Percentiles rank a stretch among this genome's conserved stretches.
These are phyloP conservation scores for Talaromyces sp. DNA, from an alignment of 2,329 filamentous ascomycete species.

Conservation along the genomic window DNA sequence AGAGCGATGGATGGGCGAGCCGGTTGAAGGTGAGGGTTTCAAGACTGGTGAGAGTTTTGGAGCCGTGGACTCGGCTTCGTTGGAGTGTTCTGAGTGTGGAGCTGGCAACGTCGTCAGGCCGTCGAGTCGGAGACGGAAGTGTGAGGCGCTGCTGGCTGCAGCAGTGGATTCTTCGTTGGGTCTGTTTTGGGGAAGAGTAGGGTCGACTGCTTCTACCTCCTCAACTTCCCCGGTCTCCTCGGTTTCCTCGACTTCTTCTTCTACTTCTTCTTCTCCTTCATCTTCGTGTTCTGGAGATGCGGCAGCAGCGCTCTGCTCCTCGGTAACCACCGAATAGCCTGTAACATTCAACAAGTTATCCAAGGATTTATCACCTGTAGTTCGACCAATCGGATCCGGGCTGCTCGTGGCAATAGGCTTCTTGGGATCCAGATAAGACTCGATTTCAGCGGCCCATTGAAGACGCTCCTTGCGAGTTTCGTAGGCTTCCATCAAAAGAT, in stretches of 20 bases:
- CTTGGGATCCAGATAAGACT: slow-evolving; percentile 27
- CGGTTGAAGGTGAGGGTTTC: slow-evolving; percentile 24
- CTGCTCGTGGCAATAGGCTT: slow-evolving; percentile 13
- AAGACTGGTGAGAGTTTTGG: slow-evolving; percentile 28
- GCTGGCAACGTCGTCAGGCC: slow-evolving; percentile 25
- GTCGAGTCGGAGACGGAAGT: slow-evolving; percentile 34
- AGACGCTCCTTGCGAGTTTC: slow-evolving; percentile 58
- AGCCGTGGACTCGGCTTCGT: slow-evolving; percentile 27
- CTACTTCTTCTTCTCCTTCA: slow-evolving; percentile 17
- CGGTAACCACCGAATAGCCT: slow-evolving; percentile 31
- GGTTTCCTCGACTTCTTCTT: slow-evolving; percentile 1
- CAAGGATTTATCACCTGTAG: slow-evolving; percentile 24
- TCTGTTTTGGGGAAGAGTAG: slow-evolving; percentile 43
- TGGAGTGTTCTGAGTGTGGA: slow-evolving; percentile 25
- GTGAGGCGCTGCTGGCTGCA: slow-evolving; percentile 11
- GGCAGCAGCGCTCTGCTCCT: slow-evolving; percentile 13
- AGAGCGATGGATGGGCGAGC: slow-evolving; percentile 7
- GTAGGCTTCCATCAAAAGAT: slow-evolving; percentile 63
- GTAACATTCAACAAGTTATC: slow-evolving; percentile 38
- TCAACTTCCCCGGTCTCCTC: neutral
- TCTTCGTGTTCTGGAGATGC: neutral
- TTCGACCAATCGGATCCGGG: slow-evolving; percentile 11
- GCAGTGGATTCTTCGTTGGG: slow-evolving; percentile 29
- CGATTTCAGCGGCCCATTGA: slow-evolving; percentile 42
- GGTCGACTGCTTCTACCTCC: slow-evolving; percentile 24